Evolutionary conservation across 1,284 basidiomycete genomes (phyloP).

Genomic region (Malassezia pachydermatis): DNA sequence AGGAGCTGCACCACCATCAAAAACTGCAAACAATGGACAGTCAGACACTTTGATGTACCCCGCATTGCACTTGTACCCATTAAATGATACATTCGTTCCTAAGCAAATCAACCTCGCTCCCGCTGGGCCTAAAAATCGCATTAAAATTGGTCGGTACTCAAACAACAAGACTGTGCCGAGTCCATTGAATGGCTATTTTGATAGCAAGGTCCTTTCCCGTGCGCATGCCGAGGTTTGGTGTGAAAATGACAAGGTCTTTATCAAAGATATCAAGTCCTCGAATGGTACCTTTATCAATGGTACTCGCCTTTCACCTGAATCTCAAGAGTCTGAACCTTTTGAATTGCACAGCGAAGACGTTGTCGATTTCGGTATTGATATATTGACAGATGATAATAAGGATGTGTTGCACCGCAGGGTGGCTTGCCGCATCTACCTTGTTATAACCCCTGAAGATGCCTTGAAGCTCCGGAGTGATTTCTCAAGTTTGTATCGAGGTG

Average conservation of each 20-base stretch:
- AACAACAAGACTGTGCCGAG: constrained; percentile 91
- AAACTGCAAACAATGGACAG: no score
- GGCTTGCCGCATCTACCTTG: constrained; percentile 79
- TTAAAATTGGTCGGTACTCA: constrained; percentile 95
- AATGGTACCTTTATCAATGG: constrained; percentile 98
- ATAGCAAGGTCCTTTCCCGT: constrained; percentile 87
- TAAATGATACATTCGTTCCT: constrained; percentile 90
- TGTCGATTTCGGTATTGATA: constrained; percentile 96
- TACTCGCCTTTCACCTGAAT: constrained; percentile 78
- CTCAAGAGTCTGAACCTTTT: constrained; percentile 80
- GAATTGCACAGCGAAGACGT: constrained; percentile 91
- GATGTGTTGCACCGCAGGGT: constrained; percentile 98
- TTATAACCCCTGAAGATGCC: constrained; percentile 75
- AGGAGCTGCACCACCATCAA: no score
- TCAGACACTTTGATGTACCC: constrained; percentile 35
- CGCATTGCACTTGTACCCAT: constrained; percentile 61
- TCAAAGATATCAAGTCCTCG: constrained; percentile 95
- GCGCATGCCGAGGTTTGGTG: constrained; percentile 98
- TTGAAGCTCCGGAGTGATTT: constrained; percentile 43
- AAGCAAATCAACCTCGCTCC: constrained; percentile 80
- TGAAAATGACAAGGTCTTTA: constrained; percentile 62
- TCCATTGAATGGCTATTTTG: constrained; percentile 91
- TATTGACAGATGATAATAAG: constrained; percentile 95
- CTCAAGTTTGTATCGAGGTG: constrained; percentile 41
- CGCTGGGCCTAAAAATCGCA: constrained; percentile 52